Base-by-base conservation (phyloP, 2,329 filamentous ascomycete genomes). In the Elsinoe fawcettii region DNA sequence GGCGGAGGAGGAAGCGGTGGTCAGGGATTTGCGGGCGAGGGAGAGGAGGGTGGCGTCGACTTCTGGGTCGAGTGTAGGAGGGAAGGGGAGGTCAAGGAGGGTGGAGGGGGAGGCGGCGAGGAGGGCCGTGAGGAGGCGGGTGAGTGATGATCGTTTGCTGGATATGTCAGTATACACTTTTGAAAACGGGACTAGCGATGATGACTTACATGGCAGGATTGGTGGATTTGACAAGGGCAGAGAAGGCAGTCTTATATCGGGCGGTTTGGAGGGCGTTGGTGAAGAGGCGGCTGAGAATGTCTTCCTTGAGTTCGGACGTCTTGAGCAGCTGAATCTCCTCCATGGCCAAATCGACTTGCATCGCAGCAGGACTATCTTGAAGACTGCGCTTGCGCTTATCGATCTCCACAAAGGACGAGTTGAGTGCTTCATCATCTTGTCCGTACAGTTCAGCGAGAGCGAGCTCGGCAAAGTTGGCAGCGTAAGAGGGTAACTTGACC, bases 261-360 rank as follows among this genome's bases (percentile, higher is more conserved):
- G 84, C 87, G 16, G 86, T 90, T 59, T 87, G 82, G 18, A 93
- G 77, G 0, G 90, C 85, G 16, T 90, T 88, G 60, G 84, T 86
- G 75, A 97, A 97, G 2, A 96, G 79, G 2, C 90, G 86, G 63
- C 84, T 86, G 18, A 95, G 83, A 65, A 97, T 82, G 60, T 95
- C 88, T 1, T 80, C 81, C 59, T 80, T 81, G 58, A 81, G 59
- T 22, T 67, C 60, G 43, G 62, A 63, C 20, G 65, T 51, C 32
- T 62, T 62, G 41, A 71, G 60, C n/a, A 70, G 53, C 16, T 61
- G 57, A 16, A 68, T 69, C 68, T 68, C 72, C 54, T 63, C 67
- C 65, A 66, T 60, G 1, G 63, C 64, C 41, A 65, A 59, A 27
- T 64, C 62, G 34, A 69, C 61, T 3, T 60, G 60, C 18, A 64